phyloP scores from a whole-genome alignment of 495 filamentous ascomycete genomes.

The Jackrogersella minutella region DNA sequence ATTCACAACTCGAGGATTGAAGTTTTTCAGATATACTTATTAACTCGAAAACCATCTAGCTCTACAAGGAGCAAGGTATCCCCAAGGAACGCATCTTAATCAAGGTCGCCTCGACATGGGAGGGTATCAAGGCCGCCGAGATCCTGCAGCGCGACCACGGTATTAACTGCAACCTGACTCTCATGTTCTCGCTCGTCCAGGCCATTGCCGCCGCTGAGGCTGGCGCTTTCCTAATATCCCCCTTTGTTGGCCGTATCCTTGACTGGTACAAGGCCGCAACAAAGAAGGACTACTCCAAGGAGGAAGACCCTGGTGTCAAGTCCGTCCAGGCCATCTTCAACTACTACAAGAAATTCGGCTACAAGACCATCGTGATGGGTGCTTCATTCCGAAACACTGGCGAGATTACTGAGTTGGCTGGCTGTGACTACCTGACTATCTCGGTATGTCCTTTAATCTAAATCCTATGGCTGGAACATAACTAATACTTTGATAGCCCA shows the following conservation, averaged over 20 bases:
- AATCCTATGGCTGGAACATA: neutral
- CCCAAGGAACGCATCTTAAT: constrained; percentile 93
- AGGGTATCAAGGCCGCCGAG: constrained; percentile 97
- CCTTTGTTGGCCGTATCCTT: constrained; percentile 98
- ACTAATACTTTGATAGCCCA: constrained; percentile 65
- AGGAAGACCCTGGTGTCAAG: constrained; percentile 97
- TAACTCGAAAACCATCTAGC: constrained; percentile 57
- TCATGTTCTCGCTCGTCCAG: constrained; percentile 97
- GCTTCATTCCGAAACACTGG: constrained; percentile 95
- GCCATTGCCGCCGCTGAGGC: constrained; percentile 97
- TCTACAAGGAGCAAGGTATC: constrained; percentile 92
- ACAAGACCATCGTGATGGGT: constrained; percentile 99
- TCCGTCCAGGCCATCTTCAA: constrained; percentile 97
- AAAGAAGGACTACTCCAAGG: constrained; percentile 87
- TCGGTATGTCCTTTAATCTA: constrained; percentile 65
- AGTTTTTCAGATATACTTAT: neutral
- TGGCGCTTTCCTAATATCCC: constrained; percentile 97
- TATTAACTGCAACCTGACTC: constrained; percentile 98
- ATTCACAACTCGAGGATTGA: neutral
- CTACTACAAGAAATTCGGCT: constrained; percentile 99
- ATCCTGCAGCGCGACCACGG: constrained; percentile 91
- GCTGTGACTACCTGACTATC: constrained; percentile 99
- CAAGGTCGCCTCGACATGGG: constrained; percentile 88
- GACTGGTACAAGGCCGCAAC: constrained; percentile 98
- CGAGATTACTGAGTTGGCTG: constrained; percentile 97